phyloP scores from a whole-genome alignment of 2,329 filamentous ascomycete species.

The Fusarium drepaniforme region DNA sequence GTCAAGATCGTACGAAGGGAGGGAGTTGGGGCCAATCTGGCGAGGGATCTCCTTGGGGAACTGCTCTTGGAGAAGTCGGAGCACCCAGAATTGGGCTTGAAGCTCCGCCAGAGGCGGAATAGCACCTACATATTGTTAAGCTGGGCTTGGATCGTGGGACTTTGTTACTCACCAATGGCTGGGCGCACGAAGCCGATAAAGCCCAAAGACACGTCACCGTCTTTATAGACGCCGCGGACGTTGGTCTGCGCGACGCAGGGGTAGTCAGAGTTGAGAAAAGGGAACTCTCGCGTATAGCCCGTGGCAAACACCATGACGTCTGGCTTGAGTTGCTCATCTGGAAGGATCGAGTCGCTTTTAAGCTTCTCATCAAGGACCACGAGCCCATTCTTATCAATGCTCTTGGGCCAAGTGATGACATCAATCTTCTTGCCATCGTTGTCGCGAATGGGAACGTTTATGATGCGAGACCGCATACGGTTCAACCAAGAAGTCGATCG shows the following conservation, averaged over 20 bases:
- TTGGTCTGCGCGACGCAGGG: conserved; percentile 60
- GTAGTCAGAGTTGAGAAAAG: conserved; percentile 54
- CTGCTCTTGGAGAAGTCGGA: conserved; percentile 51
- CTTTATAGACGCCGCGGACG: conserved; percentile 65
- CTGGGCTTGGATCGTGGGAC: accelerated
- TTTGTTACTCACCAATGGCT: conserved; percentile 49
- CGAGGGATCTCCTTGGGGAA: conserved; percentile 39
- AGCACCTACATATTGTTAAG: conserved; percentile 47
- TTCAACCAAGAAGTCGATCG: conserved; percentile 50
- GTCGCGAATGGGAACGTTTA: conserved; percentile 55
- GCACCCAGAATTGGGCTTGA: conserved; percentile 62
- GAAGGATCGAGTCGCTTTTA: conserved; percentile 44
- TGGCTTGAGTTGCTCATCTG: conserved; percentile 48
- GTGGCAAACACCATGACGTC: conserved; percentile 62
- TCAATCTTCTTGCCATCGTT: conserved; percentile 56
- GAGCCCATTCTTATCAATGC: conserved; percentile 52
- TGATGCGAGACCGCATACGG: conserved; percentile 50
- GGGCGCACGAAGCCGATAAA: conserved; percentile 64
- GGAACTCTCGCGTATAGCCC: conserved; percentile 58
- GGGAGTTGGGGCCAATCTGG: conserved; percentile 32
- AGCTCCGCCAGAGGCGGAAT: conserved; percentile 63
- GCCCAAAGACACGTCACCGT: conserved; percentile 52
- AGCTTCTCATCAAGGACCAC: conserved; percentile 51
- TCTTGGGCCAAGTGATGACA: conserved; percentile 57
- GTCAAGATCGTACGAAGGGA: conserved; percentile 53